phyloP scores from a whole-genome alignment of 805 yeast species.

The Wickerhamiella brachini region DNA sequence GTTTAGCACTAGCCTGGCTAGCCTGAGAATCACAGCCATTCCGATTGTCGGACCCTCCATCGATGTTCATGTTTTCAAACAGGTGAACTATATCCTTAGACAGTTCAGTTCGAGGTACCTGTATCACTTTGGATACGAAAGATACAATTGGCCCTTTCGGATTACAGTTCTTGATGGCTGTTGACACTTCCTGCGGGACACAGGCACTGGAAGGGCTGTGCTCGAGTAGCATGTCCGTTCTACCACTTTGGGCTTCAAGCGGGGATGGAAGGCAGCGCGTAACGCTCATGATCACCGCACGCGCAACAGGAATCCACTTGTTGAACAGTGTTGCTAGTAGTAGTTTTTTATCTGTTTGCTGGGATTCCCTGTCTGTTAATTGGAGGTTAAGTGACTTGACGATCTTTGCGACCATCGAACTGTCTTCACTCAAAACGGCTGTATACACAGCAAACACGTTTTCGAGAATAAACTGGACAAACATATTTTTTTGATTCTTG shows the following conservation, averaged over 20 bases:
- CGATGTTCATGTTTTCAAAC: too few species aligned
- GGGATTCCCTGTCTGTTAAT: constrained; percentile 58
- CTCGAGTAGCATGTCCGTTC: constrained; percentile 55
- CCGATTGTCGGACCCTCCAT: too few species aligned
- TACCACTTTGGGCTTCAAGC: constrained; percentile 49
- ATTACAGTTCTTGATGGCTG: constrained; percentile 56
- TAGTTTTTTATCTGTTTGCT: constrained; percentile 60
- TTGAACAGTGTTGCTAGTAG: constrained; percentile 57
- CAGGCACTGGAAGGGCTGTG: constrained; percentile 40
- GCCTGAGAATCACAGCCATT: too few species aligned
- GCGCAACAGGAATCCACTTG: constrained; percentile 91
- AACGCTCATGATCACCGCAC: constrained; percentile 70
- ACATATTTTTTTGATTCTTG: constrained; percentile 66
- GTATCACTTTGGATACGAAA: constrained; percentile 78
- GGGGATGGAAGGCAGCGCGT: constrained; percentile 83
- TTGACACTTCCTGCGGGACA: constrained; percentile 31
- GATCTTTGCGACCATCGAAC: constrained; percentile 62
- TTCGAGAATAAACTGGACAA: constrained; percentile 76
- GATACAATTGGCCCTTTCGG: constrained; percentile 53
- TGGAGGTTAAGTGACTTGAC: constrained; percentile 55
- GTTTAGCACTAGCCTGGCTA: too few species aligned
- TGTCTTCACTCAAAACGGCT: constrained; percentile 47
- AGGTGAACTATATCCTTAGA: constrained; percentile 34
- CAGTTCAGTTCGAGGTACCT: constrained; percentile 69
- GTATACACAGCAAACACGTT: constrained; percentile 88